Evolutionary conservation across 306 rosid species (phyloP), one percentile per base, ranked within the genome.

Genomic region (Oemleria cerasiformis): DNA sequence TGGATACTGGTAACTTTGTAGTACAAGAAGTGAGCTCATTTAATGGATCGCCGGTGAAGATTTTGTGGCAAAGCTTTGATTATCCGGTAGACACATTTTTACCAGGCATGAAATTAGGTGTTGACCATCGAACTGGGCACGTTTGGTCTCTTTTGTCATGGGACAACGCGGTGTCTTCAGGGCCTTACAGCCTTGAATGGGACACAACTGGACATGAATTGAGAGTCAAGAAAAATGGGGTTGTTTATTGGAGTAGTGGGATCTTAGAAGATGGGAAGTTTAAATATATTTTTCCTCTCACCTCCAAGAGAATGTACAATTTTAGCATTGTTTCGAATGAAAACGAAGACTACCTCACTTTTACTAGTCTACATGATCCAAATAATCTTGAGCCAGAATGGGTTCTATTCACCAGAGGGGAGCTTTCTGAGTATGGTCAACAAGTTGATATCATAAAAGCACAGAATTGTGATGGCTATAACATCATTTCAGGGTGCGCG

Each of bases 141-240:
- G 48, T 54, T 34, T 0, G 74, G 76, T 50, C 66, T 16, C 23
- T 82, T 21, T 61, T 57, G 23, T 68, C 81, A 58, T 40, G 39
- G 15, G 0, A 8, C 0, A 43, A 9, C 8, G 42, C 36, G 4
- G 2, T 43, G 49, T 0, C 36, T 30, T 30, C 79, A 0, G 82
- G 85, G 23, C 11, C 79, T 17, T 83, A 75, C 59, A 68, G 4
- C 1, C 74, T 82, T 43, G 75, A 76, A 15, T 82, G 86, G 81
- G 79, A 79, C 2, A 44, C 75, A 2, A 44, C 0, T 7, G 12
- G 0, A 19, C 17, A 4, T 13, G 45, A 77, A 25, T 48, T 77
- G 73, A 14, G n/a, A 41, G 48, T 77, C n/a, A 39, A 23, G 55
- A 21, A 11, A 48, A 21, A 7, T 7, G 68, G 54, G 40, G 14